Evolutionary conservation across 768 basidiomycete genomes (phyloP), one percentile per base, ranked within the genome.

Genomic region (Paxillus rubicundulus): DNA sequence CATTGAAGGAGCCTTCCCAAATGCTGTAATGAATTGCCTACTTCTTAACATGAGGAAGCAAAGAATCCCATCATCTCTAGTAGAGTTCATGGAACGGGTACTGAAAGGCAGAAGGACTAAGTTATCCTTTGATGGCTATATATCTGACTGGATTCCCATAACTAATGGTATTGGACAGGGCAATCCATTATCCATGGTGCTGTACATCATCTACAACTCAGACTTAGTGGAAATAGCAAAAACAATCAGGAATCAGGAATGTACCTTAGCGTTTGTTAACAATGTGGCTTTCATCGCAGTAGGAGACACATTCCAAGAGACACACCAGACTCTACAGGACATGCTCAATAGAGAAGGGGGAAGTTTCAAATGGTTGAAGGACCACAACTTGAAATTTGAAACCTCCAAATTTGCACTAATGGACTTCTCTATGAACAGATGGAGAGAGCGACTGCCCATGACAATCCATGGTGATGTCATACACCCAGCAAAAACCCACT

Each of bases 151-250:
- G 49, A 43, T 53, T 5, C 21, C 21, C 2, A 0, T 46, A 53
- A 54, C 16, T 0, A 65, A 64, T 13, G 65, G 72, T 0, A 66
- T 72, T 0, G 65, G 67, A 2, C 70, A 74, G 52, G 73, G 74
- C 0, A 64, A 69, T 53, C 71, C 69, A 0, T 47, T 65, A 66
- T 0, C 21, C 2, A 21, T 21, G 21, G 21, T 21, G 5, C 21
- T 21, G 5, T 21, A 21, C 21, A 21, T 21, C 21, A 21, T 21
- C 2, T 21, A 21, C 21, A 21, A 21, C 21, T 21, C 21, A 21
- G 21, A 21, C 5, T 5, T 21, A 21, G 5, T 21, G 2, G 21
- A 21, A 5, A 21, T 21, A 21, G 21, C 21, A 5, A 21, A 21
- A 5, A 21, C 2, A 2, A 21, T 5, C 21, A 21, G 21, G 5